Evolutionary conservation across 78 protist species (phyloP), one percentile per base, ranked within the genome.

Genomic region (Thecamonas trahens): DNA sequence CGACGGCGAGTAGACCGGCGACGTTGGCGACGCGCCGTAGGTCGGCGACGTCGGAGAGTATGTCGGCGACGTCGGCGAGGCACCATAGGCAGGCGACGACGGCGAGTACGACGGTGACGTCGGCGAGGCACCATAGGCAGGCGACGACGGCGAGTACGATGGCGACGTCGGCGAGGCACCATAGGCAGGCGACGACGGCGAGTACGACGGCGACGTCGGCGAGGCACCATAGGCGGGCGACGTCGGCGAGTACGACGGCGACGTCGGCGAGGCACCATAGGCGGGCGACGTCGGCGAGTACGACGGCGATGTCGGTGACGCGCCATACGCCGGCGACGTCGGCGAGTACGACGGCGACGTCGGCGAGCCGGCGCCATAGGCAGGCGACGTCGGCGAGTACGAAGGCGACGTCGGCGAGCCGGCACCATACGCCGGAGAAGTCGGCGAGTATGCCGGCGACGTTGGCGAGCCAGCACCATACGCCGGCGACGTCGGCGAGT

Each of bases 101-200:
- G 96, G 97, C n/a, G 86, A 70, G 70, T 91, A 93, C 24, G 84
- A 8, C 34, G 96, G 94, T 6, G 74, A 54, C 9, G 84, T 80
- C 32, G 88, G 94, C 20, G 87, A 66, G 29, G 80, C 76, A 0
- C 53, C 63, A 65, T 82, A 88, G 20, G 53, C 7, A 44, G 93
- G 93, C 34, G 68, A 39, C 11, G 91, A 84, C 34, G 92, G 94
- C 22, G 76, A 40, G 87, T 88, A 88, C 34, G 50, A 11, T 7
- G 93, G 90, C 6, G 71, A 49, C 50, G 94, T 72, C n/a, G 91
- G 87, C 0, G 53, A 26, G n/a, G n/a, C n/a, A n/a, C n/a, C n/a
- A 68, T 85, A 83, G 6, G 82, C 9, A 14, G 92, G 96, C 11
- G 73, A 45, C 26, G 92, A 81, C 35, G 97, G 95, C 14, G 83